Conservation (phyloP, 805 yeast genomes). For the Lipomyces mesembrius region DNA sequence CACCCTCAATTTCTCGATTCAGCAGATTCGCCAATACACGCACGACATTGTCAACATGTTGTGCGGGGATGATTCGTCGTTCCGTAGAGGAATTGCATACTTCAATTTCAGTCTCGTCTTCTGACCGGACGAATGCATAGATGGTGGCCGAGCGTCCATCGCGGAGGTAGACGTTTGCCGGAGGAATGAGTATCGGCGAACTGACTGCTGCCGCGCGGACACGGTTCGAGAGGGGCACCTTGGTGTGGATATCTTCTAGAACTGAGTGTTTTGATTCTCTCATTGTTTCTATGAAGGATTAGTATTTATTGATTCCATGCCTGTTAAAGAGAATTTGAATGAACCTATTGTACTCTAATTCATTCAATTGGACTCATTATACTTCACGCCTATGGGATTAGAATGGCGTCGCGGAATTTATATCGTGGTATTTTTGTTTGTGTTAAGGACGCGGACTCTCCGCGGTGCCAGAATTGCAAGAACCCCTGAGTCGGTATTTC, state of each 20-base stretch:
- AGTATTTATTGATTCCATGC: neutral
- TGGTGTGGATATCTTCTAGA: neutral
- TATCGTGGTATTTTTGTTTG: too few relatives aligned
- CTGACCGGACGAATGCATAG: constrained; percentile 20
- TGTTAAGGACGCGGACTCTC: too few relatives aligned
- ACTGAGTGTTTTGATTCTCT: neutral
- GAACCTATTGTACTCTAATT: too few relatives aligned
- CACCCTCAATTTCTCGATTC: constrained; percentile 70
- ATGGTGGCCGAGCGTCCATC: constrained; percentile 28
- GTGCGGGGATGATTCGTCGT: neutral
- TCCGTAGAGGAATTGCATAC: constrained; percentile 8
- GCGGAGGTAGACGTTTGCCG: constrained; percentile 13
- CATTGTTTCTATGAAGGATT: neutral
- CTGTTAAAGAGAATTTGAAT: too few relatives aligned
- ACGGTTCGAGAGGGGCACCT: neutral
- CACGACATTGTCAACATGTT: constrained; percentile 7
- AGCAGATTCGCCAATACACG: constrained; percentile 47
- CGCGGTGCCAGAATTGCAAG: too few relatives aligned
- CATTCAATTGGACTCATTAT: too few relatives aligned
- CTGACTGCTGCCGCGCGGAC: neutral
- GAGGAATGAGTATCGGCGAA: constrained; percentile 9
- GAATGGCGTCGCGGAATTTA: too few relatives aligned
- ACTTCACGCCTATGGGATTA: too few relatives aligned
- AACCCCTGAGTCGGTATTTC: too few relatives aligned
- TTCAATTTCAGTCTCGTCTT: constrained; percentile 13